Evolutionary conservation across 768 basidiomycete genomes (phyloP).

Genomic region (Leccinum ochraceum): DNA sequence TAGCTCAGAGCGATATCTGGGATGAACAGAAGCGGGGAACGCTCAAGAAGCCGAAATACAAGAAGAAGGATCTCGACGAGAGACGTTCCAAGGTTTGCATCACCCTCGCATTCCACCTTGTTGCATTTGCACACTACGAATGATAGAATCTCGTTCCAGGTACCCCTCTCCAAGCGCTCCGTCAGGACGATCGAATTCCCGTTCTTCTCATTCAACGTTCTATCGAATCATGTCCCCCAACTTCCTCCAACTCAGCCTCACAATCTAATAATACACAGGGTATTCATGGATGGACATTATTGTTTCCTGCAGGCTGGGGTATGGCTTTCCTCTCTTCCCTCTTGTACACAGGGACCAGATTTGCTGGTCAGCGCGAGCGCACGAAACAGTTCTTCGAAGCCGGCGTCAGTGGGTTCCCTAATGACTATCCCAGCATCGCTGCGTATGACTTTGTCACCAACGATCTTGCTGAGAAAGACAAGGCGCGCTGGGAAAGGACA

Average conservation of each 20-base stretch:
- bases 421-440: conserved; percentile 66
- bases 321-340: conserved; percentile 90
- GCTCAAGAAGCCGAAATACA: conserved; percentile 64
- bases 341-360: conserved; percentile 76
- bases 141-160: conserved; percentile 77
- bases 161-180: conserved; percentile 59
- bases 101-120: neutral
- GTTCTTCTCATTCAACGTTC: conserved; percentile 82
- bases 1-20: conserved; percentile 78
- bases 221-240: conserved; percentile 41
- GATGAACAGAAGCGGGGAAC: conserved; percentile 51
- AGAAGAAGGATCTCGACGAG: conserved; percentile 85
- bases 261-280: conserved; percentile 36
- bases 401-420: conserved; percentile 73
- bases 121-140: conserved; percentile 1
- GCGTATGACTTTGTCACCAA: conserved; percentile 55
- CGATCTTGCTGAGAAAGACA: conserved; percentile 53
- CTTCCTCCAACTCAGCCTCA: conserved; percentile 17
- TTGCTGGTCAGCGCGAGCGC: conserved; percentile 84
- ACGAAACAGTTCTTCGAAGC: conserved; percentile 83
- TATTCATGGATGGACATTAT: conserved; percentile 85
- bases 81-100: conserved; percentile 65
- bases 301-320: conserved; percentile 82
- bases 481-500: conserved; percentile 68
- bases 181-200: conserved; percentile 83